A percentile compares a stretch with the other conserved stretches of the same genome.
These are phyloP conservation scores for Lathyrus oleraceus DNA, from an alignment of 306 rosid genomes.

Conservation along the genomic window DNA sequence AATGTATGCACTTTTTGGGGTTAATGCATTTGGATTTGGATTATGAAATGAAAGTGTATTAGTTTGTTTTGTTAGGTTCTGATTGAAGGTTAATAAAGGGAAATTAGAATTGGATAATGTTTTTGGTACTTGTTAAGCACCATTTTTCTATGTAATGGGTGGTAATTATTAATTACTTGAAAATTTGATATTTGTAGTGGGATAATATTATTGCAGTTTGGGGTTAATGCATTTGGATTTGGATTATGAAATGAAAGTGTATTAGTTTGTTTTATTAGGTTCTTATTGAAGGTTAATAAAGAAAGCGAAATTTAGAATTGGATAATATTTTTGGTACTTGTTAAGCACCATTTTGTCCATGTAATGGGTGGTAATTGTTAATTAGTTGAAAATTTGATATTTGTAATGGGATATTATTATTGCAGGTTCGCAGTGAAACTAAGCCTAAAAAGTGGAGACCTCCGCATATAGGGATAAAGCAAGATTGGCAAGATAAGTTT, in stretches of 20 bases:
- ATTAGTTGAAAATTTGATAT: conserved; percentile 7
- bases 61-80: not conserved
- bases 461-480: conserved; percentile 64
- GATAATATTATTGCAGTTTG: not conserved
- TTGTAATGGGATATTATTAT: conserved; percentile 38
- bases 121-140: not conserved
- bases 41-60: not conserved
- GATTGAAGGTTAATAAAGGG: too few relatives aligned
- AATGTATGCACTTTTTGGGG: not conserved
- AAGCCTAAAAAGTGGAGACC: conserved; percentile 73
- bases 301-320: not conserved
- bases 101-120: too few relatives aligned
- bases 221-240: not conserved
- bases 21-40: conserved; percentile 1
- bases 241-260: not conserved
- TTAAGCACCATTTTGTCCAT: not conserved
- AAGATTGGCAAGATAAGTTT: conserved; percentile 90
- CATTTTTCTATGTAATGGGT: not conserved
- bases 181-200: not conserved
- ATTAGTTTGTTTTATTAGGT: not conserved
- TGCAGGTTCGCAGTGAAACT: conserved; percentile 56
- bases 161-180: conserved; percentile 12
- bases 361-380: not conserved
- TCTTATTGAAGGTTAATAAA: not conserved
- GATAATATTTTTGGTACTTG: not conserved